Base-by-base conservation (phyloP, 1,284 basidiomycete species). In the Cutaneotrichosporon mucoides region DNA sequence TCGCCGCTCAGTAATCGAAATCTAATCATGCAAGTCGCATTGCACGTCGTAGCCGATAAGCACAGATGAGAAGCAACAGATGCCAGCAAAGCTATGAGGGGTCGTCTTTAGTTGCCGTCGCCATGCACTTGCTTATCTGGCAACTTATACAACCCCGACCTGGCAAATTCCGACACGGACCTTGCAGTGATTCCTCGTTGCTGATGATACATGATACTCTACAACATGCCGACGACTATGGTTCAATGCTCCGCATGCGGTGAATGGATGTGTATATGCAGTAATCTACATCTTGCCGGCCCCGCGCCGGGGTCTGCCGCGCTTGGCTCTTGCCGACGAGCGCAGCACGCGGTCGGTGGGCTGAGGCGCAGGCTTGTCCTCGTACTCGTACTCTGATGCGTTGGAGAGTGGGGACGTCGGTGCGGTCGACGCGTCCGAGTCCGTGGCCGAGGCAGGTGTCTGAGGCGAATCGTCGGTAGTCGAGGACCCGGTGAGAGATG, bases 331-430 rank as follows among this genome's bases (percentile, higher is more conserved):
- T 0, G 37, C 16, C 2, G 38, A 35, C 16, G 37, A 41, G 11
- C 49, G 49, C 4, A 51, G 38, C 49, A 51, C 49, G 16, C 49
- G 37, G 11, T 51, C 49, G 15, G 15, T 41, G 7, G 38, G 16
- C 5, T 9, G 38, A 6, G 48, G 36, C 8, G 6, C 38, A 24
- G 33, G 42, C 38, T 53, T 49, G 53, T 40, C 46, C 34, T 57
- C 47, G 54, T 45, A 36, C 16, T 58, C 53, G 36, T 47, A 50
- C 35, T 59, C 55, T 43, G 55, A 57, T 4, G 46, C 46, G 15
- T 56, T 44, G 40, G 54, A 49, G 6, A 62, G 54, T 15, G 61
- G 61, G 2, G 53, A 56, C 0, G 61, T 62, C 5, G 61, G 61
- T 0, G 61, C 57, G 2, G 61, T 62, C 45, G 53, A 56, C 15